Evolutionary conservation across 169 alveolate genomes (phyloP).

Genomic region (Babesia gibsoni): DNA sequence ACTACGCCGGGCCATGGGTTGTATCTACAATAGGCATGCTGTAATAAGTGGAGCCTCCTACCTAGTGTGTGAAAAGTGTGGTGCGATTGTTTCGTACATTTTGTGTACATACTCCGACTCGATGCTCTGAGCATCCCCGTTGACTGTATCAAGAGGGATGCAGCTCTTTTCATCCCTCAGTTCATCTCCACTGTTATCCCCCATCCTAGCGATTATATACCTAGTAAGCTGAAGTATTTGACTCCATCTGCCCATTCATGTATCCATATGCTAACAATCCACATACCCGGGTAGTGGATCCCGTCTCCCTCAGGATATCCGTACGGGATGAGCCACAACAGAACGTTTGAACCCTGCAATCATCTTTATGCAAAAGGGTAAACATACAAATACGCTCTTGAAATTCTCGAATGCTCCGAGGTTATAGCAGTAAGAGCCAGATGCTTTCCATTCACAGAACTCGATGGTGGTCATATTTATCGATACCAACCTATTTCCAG

Average conservation of each 20-base stretch:
- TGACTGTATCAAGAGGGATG: conserved; percentile 22
- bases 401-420: conserved; percentile 37
- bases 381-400: conserved; percentile 38
- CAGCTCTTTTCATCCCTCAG: conserved; percentile 18
- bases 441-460: conserved; percentile 28
- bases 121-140: background rate
- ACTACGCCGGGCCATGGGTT: conserved; percentile 96
- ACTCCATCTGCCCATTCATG: conserved; percentile 5
- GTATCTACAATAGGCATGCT: conserved; percentile 82
- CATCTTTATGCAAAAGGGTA: background rate
- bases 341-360: conserved; percentile 32
- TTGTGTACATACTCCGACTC: conserved; percentile 48
- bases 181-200: background rate
- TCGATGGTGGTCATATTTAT: conserved; percentile 61
- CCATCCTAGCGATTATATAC: background rate
- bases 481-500: conserved; percentile 18
- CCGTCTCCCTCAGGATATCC: conserved; percentile 61
- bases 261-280: background rate
- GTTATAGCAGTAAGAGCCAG: conserved; percentile 33
- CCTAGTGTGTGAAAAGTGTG: conserved; percentile 65
- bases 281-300: conserved; percentile 22
- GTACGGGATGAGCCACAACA: conserved; percentile 49
- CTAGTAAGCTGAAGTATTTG: background rate
- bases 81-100: conserved; percentile 38
- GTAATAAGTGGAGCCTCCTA: background rate